Evolutionary conservation across 148 eudicot species (phyloP).

Genomic region (Rhododendron griersonianum): DNA sequence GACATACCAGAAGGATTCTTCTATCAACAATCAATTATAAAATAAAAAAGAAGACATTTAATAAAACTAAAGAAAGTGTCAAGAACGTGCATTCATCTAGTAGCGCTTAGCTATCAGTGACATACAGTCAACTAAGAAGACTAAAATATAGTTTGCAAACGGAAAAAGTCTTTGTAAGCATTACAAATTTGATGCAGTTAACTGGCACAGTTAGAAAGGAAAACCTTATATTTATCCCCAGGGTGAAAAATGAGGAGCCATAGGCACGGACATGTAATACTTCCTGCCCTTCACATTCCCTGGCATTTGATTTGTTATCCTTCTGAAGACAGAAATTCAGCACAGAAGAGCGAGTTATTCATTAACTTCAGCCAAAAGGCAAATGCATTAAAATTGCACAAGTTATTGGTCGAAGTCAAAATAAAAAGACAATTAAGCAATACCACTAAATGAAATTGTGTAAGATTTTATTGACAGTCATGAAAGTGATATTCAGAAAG

Average conservation of each 20-base stretch:
- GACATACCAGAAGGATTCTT: background rate
- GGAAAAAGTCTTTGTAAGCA: background rate
- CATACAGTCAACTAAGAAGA: background rate
- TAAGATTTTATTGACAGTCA: background rate
- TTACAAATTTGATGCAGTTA: background rate
- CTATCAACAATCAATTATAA: background rate
- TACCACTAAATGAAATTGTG: background rate
- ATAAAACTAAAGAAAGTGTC: background rate
- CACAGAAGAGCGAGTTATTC: conserved; percentile 14
- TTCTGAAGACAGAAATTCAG: conserved; percentile 39
- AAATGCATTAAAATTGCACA: conserved; percentile 16
- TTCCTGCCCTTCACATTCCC: conserved; percentile 71
- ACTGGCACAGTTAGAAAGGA: background rate
- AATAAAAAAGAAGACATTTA: background rate
- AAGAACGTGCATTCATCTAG: background rate
- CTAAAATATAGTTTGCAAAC: background rate
- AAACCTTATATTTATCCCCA: conserved; percentile 94
- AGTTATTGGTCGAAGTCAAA: background rate
- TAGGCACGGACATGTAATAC: conserved; percentile 86
- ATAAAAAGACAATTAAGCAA: background rate
- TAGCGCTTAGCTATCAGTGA: background rate
- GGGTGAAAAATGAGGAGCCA: conserved; percentile 84
- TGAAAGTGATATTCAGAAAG: background rate
- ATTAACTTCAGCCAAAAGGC: conserved; percentile 5
- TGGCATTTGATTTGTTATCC: conserved; percentile 33